phyloP scores from a whole-genome alignment of 768 basidiomycete genomes.

The Auricularia sp. region DNA sequence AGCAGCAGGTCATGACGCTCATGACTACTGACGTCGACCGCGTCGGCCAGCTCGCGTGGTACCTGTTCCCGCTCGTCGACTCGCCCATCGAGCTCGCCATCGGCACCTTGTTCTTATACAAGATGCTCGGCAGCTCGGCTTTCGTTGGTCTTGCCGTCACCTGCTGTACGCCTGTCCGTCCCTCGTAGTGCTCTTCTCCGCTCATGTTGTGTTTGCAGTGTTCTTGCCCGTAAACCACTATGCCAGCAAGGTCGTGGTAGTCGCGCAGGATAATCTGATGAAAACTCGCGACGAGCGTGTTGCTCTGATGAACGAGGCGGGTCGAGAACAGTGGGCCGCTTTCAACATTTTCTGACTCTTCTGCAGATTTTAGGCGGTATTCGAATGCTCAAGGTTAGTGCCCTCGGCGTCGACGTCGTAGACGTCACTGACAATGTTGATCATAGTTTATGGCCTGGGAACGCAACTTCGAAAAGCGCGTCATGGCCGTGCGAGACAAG shows the following conservation, averaged over 20 bases:
- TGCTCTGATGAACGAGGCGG: constrained; percentile 73
- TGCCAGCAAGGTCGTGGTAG: constrained; percentile 69
- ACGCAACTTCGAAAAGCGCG: constrained; percentile 71
- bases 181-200: no score
- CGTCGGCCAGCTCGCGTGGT: constrained; percentile 76
- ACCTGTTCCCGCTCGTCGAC: constrained; percentile 67
- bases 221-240: constrained; percentile 71
- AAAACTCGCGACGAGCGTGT: constrained; percentile 87
- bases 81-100: constrained; percentile 70
- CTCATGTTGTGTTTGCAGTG: constrained; percentile 15
- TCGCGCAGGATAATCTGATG: constrained; percentile 79
- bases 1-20: constrained; percentile 83
- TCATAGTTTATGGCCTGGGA: constrained; percentile 90
- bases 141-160: constrained; percentile 14
- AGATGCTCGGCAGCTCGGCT: constrained; percentile 48
- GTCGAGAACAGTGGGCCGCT: constrained; percentile 3
- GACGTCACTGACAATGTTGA: neutral
- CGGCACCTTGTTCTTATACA: constrained; percentile 68
- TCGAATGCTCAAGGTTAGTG: constrained; percentile 68
- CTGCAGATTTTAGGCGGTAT: constrained; percentile 67
- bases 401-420: neutral
- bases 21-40: constrained; percentile 94
- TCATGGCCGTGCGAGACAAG: constrained; percentile 62
- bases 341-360: neutral
- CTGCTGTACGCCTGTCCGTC: constrained; percentile 13